Percentiles rank a stretch among this genome's conserved stretches.
Conservation (phyloP, 1,139 yeast species). For the Yamadazyma triangularis region DNA sequence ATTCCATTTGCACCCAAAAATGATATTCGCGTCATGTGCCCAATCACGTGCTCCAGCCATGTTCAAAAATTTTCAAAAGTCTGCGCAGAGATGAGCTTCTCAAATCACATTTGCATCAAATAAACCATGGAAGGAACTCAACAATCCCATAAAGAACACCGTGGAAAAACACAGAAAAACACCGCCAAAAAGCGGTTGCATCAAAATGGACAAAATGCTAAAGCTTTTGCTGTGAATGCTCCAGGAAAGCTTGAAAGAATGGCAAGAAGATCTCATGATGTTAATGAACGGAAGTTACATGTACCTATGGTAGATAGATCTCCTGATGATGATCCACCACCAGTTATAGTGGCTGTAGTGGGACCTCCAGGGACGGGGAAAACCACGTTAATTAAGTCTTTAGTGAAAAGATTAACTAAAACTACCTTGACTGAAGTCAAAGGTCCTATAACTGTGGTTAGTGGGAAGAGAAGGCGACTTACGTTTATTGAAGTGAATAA, state of each 20-base stretch:
- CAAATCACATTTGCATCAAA: background rate
- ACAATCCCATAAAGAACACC: conserved; percentile 57
- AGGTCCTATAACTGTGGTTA: conserved; percentile 97
- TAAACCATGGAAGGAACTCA: conserved; percentile 25
- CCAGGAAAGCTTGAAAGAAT: conserved; percentile 84
- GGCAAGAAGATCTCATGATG: conserved; percentile 84
- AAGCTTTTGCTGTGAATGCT: conserved; percentile 91
- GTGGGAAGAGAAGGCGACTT: conserved; percentile 89
- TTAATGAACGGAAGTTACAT: conserved; percentile 80
- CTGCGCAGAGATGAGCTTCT: conserved; percentile 5
- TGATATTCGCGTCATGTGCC: too few relatives aligned
- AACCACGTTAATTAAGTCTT: conserved; percentile 84
- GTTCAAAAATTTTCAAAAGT: too few relatives aligned
- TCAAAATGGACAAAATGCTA: conserved; percentile 86
- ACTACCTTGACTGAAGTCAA: conserved; percentile 79
- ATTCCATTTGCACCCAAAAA: background rate
- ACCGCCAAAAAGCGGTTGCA: conserved; percentile 85
- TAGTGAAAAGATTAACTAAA: conserved; percentile 86
- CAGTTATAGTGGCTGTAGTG: conserved; percentile 91
- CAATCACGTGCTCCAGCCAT: too few relatives aligned
- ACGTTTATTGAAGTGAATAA: conserved; percentile 92
- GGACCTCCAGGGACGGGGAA: conserved; percentile 99
- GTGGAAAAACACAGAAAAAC: conserved; percentile 49
- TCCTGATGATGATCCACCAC: conserved; percentile 97
- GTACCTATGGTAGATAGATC: conserved; percentile 98